Base-by-base conservation (phyloP, 805 yeast species). In the Spathaspora hagerdaliae region DNA sequence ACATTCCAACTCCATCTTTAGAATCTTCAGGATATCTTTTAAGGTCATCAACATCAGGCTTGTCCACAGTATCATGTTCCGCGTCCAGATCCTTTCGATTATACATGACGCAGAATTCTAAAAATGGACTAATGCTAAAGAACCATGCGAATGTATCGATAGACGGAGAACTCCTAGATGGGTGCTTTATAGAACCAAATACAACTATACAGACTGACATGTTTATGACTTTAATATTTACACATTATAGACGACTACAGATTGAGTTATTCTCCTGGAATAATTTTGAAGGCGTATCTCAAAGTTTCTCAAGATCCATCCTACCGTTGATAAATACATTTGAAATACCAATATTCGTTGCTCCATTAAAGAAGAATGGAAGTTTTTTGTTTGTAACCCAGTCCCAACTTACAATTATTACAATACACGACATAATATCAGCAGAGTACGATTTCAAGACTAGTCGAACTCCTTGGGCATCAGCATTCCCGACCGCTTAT, bases 361-460 rank as follows among this genome's bases (percentile, higher is more conserved):
- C 73, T 0, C 74, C 82, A 0, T 55, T 74, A 19, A 57, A 64
- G 7, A 59, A 63, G 12, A 60, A 58, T 49, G 58, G 59, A 19
- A 59, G 69, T 9, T 72, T 76, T 31, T 54, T 78, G 15, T 65
- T 73, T 46, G 67, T 76, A 6, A 55, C 59, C 43, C 63, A 65
- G 14, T 51, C 60, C 2, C 60, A 58, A 27, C 42, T 78, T 4
- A 53, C 64, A 5, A 46, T 74, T 0, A 60, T 76, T 2, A 64
- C 71, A 5, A 56, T 72, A 3, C 76, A 74, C 47, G 73, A 75
- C 41, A 70, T 78, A 2, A 55, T 74, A 15, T 74, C 81, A 5
- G 82, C 78, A 0, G 74, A 73, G 41, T 66, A 68, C 43, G 55
- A 64, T 27, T 74, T 75, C 45, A 44, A 50, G 1, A 44, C 46